Percentiles rank a stretch among this genome's conserved stretches.
Conservation (phyloP, 176 grass and related monocot genomes). For the Musa acuminata region DNA sequence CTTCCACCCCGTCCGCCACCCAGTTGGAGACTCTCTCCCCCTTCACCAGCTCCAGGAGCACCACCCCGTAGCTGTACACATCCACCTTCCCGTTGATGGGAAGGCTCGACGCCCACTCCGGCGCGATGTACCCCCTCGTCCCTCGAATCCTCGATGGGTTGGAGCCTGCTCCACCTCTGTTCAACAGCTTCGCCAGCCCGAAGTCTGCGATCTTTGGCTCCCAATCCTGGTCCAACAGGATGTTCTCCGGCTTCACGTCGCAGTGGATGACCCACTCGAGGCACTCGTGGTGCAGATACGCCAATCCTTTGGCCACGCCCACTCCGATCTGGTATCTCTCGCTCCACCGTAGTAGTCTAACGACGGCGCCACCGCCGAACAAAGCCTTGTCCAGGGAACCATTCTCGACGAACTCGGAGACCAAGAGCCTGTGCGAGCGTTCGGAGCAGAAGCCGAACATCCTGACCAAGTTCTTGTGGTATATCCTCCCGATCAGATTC, state of each 20-base stretch:
- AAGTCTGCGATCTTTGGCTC: slow-evolving; percentile 63
- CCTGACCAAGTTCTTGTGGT: slow-evolving; percentile 44
- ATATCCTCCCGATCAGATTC: slow-evolving; percentile 38
- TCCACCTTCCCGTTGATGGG: slow-evolving; percentile 30
- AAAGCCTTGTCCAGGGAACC: slow-evolving; percentile 34
- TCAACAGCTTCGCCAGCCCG: slow-evolving; percentile 37
- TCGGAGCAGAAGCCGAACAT: slow-evolving; percentile 41
- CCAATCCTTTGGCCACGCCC: slow-evolving; percentile 37
- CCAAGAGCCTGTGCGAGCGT: slow-evolving; percentile 24
- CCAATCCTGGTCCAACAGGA: slow-evolving; percentile 37
- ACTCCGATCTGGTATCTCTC: slow-evolving; percentile 46
- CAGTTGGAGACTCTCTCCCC: no score
- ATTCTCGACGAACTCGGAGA: slow-evolving; percentile 42
- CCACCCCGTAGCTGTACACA: slow-evolving; percentile 29
- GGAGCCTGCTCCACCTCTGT: background rate
- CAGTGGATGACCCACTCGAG: slow-evolving; percentile 67
- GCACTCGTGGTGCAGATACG: slow-evolving; percentile 64
- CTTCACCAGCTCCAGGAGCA: background rate
- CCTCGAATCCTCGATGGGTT: slow-evolving; percentile 33
- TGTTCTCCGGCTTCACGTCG: slow-evolving; percentile 58
- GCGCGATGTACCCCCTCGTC: slow-evolving; percentile 31
- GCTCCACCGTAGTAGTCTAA: slow-evolving; percentile 25
- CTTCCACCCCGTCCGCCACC: slow-evolving; percentile 6
- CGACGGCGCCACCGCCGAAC: slow-evolving; percentile 9
- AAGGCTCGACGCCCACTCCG: slow-evolving; percentile 28